phyloP scores from a whole-genome alignment of 805 yeast species.

The Zygotorulaspora sp. region DNA sequence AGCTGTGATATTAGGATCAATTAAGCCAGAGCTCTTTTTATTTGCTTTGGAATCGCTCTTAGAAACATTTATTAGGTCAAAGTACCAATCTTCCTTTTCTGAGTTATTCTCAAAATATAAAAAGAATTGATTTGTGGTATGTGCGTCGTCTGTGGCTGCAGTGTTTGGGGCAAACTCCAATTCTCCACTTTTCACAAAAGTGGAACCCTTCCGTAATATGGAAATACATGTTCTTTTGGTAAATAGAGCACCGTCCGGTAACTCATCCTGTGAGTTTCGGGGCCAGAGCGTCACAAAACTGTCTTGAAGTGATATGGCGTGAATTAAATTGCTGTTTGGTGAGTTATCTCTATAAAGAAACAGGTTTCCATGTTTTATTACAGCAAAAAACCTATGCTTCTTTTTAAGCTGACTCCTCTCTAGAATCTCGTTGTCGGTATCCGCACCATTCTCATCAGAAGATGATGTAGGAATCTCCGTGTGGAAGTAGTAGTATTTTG shows the following conservation, averaged over 20 bases:
- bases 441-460: conserved; percentile 11
- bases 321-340: conserved; percentile 47
- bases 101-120: conserved; percentile 72
- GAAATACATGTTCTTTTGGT: conserved; percentile 78
- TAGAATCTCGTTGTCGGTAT: conserved; percentile 26
- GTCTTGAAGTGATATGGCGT: conserved; percentile 71
- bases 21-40: conserved; percentile 18
- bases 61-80: conserved; percentile 73
- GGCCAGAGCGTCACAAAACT: conserved; percentile 85
- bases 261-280: conserved; percentile 42
- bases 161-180: conserved; percentile 6
- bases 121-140: conserved; percentile 41
- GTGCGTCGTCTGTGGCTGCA: conserved; percentile 16
- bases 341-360: conserved; percentile 72
- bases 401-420: conserved; percentile 36
- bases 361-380: conserved; percentile 80
- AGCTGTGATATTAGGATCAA: conserved; percentile 63
- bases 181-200: conserved; percentile 4
- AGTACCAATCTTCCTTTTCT: conserved; percentile 92
- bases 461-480: conserved; percentile 20
- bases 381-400: conserved; percentile 59
- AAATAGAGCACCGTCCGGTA: conserved; percentile 68
- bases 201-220: conserved; percentile 46
- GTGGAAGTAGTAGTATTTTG: conserved; percentile 61
- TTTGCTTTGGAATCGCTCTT: conserved; percentile 35